Evolutionary conservation across 805 yeast genomes (phyloP).

Genomic region (Candida arabinofermentans): DNA sequence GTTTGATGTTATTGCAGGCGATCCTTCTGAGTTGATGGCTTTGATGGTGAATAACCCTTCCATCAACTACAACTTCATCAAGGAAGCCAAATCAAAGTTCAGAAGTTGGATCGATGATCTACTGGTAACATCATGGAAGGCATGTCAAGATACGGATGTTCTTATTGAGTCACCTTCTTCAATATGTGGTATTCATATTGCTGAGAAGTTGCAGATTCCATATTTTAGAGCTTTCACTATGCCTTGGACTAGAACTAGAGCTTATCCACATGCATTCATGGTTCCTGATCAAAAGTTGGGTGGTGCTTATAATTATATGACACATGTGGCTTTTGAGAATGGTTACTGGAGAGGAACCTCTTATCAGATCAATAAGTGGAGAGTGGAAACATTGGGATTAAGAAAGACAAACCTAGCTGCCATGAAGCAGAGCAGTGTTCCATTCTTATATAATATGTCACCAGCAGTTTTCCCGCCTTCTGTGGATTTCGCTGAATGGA

Average conservation of each 20-base stretch:
- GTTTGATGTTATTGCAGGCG: conserved; percentile 80
- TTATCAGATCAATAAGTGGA: conserved; percentile 84
- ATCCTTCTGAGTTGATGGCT: conserved; percentile 88
- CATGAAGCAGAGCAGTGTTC: conserved; percentile 75
- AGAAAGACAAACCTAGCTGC: conserved; percentile 66
- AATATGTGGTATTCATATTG: conserved; percentile 92
- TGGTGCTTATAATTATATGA: conserved; percentile 87
- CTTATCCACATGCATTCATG: conserved; percentile 94
- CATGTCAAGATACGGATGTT: conserved; percentile 79
- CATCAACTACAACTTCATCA: conserved; percentile 74
- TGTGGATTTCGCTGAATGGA: conserved; percentile 91
- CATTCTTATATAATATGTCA: conserved; percentile 85
- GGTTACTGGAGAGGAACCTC: conserved; percentile 92
- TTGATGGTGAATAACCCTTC: conserved; percentile 90
- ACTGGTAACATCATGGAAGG: conserved; percentile 73
- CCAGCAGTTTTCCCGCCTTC: conserved; percentile 90
- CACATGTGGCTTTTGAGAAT: conserved; percentile 90
- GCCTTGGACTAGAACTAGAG: conserved; percentile 97
- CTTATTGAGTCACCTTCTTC: conserved; percentile 95
- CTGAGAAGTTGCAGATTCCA: conserved; percentile 86
- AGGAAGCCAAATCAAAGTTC: conserved; percentile 79
- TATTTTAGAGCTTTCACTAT: conserved; percentile 94
- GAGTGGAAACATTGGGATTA: conserved; percentile 60
- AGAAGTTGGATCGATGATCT: conserved; percentile 80
- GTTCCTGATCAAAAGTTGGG: conserved; percentile 93